Evolutionary conservation across 257 asterid species (phyloP), one percentile per base, ranked within the genome.

Genomic region (Anisodus acutangulus): DNA sequence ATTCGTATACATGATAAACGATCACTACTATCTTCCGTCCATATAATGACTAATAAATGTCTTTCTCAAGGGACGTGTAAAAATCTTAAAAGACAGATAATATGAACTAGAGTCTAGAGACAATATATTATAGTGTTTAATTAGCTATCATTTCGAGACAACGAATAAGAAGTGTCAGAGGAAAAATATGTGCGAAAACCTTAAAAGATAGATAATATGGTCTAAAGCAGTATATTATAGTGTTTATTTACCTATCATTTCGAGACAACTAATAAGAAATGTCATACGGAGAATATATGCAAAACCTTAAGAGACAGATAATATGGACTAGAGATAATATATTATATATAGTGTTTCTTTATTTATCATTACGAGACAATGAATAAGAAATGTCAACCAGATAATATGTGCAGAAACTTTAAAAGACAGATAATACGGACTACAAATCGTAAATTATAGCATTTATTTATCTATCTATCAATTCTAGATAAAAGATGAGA

Each of bases 131-230:
- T 31, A 64, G 9, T 64, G 71, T 22, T 31, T 0, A 64, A 12
- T 55, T 15, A 55, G 6, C 47, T 31, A 66, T 66, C n/a, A 12
- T 31, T 26, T 31, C 5, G 19, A 12, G 19, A 66, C 47, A 66
- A 12, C 71, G 0, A 0, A 66, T 2, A 5, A 66, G 22, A 67
- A 35, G 35, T 6, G 49, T 35, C 10, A 67, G 11, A 35, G 0
- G 47, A 1, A 4, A 19, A 67, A 37, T 5, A 67, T 67, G 10
- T 3, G 6, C 6, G 11, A 15, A 26, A 31, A 88, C 97, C 99
- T 86, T 85, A 0, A 95, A 85, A 31, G 92, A 82, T 43, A 64
- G 71, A 64, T 64, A 66, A 31, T 11, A 66, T 3, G 9, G 35
- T 31, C 35, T 1, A 31, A 1, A 31, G 35, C 35, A 31, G 43